Evolutionary conservation across 1,139 yeast genomes (phyloP).

Genomic region (Debaryomycetaceae sp.): DNA sequence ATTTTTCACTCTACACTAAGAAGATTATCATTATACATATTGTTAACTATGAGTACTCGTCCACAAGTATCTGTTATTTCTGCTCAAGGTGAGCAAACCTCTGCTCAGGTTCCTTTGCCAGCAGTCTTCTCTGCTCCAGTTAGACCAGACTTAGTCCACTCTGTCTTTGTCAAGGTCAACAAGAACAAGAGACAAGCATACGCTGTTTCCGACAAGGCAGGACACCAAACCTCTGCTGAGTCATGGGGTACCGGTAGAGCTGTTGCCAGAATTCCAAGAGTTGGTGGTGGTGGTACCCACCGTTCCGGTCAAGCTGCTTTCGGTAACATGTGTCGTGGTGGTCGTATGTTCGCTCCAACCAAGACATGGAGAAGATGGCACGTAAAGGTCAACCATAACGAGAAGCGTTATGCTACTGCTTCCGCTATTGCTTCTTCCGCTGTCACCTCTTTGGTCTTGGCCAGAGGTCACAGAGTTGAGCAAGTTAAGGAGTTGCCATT

Average conservation of each 20-base stretch:
- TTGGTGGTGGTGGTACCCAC: slow-evolving; percentile 99
- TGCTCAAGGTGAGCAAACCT: slow-evolving; percentile 82
- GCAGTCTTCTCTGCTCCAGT: slow-evolving; percentile 99
- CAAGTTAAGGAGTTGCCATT: slow-evolving; percentile 98
- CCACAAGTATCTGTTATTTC: slow-evolving; percentile 97
- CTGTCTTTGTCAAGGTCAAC: slow-evolving; percentile 97
- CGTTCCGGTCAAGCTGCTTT: slow-evolving; percentile 99
- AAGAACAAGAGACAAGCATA: slow-evolving; percentile 99
- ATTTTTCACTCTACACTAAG: slow-evolving; percentile 4
- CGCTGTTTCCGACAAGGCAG: slow-evolving; percentile 98
- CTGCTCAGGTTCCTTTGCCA: slow-evolving; percentile 88
- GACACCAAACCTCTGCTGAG: slow-evolving; percentile 99
- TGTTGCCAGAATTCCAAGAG: slow-evolving; percentile 99
- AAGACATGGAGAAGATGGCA: slow-evolving; percentile 99
- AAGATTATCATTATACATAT: slow-evolving; percentile 13
- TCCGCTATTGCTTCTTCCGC: slow-evolving; percentile 99
- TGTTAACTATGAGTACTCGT: slow-evolving; percentile 64
- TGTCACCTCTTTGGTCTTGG: slow-evolving; percentile 96
- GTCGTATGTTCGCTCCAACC: slow-evolving; percentile 99
- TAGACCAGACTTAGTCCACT: slow-evolving; percentile 99
- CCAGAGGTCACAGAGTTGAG: slow-evolving; percentile 99
- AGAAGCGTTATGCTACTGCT: slow-evolving; percentile 99
- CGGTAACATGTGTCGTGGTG: slow-evolving; percentile 99
- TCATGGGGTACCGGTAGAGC: slow-evolving; percentile 99
- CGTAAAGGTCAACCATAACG: slow-evolving; percentile 99